phyloP scores from a whole-genome alignment of 495 filamentous ascomycete species.

The Gamarada debralockiae region DNA sequence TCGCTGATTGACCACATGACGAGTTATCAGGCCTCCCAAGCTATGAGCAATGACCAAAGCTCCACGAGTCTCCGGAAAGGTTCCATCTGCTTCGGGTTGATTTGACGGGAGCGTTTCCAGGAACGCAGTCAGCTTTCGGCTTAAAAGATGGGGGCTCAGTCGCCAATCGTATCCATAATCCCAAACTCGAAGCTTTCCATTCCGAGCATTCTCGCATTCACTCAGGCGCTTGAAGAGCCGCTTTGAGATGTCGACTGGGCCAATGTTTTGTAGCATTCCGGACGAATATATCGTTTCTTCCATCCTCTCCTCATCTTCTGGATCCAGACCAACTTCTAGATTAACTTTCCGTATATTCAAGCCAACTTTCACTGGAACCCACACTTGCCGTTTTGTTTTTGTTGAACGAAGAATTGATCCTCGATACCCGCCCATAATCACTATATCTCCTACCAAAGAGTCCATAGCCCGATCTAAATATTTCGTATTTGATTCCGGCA shows the following conservation, averaged over 20 bases:
- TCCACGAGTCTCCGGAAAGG: constrained; percentile 51
- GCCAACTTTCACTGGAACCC: constrained; percentile 93
- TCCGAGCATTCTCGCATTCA: constrained; percentile 65
- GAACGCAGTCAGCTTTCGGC: constrained; percentile 62
- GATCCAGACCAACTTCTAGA: constrained; percentile 78
- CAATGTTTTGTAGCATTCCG: constrained; percentile 86
- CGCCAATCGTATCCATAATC: constrained; percentile 98
- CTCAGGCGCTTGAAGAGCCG: constrained; percentile 74
- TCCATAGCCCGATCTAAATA: constrained; percentile 61
- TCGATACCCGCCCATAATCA: constrained; percentile 87
- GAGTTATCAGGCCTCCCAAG: constrained; percentile 83
- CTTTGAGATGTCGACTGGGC: constrained; percentile 85
- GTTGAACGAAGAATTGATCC: constrained; percentile 88
- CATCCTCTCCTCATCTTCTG: constrained; percentile 84
- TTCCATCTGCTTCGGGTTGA: constrained; percentile 32
- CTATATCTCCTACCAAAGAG: constrained; percentile 75
- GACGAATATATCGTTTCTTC: constrained; percentile 74
- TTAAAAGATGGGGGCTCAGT: constrained; percentile 76
- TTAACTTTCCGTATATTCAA: constrained; percentile 90
- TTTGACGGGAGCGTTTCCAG: constrained; percentile 76
- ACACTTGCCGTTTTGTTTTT: constrained; percentile 75
- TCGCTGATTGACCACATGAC: constrained; percentile 83
- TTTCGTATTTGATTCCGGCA: constrained; percentile 11
- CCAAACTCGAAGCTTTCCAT: constrained; percentile 71
- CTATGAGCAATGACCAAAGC: constrained; percentile 85